Evolutionary conservation across 2,329 filamentous ascomycete genomes (phyloP).

Genomic region (Bipolaris sorokiniana): DNA sequence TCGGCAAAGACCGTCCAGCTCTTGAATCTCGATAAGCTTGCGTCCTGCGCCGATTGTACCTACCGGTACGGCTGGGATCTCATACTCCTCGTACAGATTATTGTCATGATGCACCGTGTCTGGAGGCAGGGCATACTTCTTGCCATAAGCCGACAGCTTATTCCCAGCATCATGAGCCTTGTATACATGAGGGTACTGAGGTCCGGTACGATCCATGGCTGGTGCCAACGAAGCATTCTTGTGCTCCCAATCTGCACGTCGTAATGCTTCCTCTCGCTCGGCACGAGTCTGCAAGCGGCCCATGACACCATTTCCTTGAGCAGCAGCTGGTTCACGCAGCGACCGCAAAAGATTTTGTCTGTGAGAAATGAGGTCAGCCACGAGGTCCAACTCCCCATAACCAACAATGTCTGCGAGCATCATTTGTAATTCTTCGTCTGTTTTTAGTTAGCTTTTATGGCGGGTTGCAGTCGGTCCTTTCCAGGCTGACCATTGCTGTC

Average conservation of each 20-base stretch:
- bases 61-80: slow-evolving; percentile 80
- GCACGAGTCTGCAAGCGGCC: slow-evolving; percentile 72
- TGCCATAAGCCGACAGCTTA: slow-evolving; percentile 77
- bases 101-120: slow-evolving; percentile 75
- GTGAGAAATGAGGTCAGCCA: slow-evolving; percentile 86
- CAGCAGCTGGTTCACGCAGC: slow-evolving; percentile 33
- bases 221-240: slow-evolving; percentile 76
- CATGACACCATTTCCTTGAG: slow-evolving; percentile 55
- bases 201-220: slow-evolving; percentile 71
- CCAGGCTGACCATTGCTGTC: slow-evolving; percentile 55
- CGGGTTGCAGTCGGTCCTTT: neutral
- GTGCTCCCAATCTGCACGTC: slow-evolving; percentile 78
- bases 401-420: slow-evolving; percentile 87
- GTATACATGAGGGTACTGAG: slow-evolving; percentile 93
- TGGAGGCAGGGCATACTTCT: slow-evolving; percentile 79
- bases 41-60: slow-evolving; percentile 75
- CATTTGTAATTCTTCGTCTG: slow-evolving; percentile 88
- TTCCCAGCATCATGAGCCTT: slow-evolving; percentile 84
- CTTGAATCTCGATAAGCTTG: slow-evolving; percentile 76
- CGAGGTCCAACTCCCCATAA: slow-evolving; percentile 90
- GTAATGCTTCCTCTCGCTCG: slow-evolving; percentile 79
- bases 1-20: slow-evolving; percentile 86
- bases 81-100: slow-evolving; percentile 87
- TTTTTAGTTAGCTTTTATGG: slow-evolving; percentile 8
- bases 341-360: slow-evolving; percentile 66